These are phyloP conservation scores for Epichloe amarillans DNA, from an alignment of 2,329 filamentous ascomycete species.

Conservation along the genomic window DNA sequence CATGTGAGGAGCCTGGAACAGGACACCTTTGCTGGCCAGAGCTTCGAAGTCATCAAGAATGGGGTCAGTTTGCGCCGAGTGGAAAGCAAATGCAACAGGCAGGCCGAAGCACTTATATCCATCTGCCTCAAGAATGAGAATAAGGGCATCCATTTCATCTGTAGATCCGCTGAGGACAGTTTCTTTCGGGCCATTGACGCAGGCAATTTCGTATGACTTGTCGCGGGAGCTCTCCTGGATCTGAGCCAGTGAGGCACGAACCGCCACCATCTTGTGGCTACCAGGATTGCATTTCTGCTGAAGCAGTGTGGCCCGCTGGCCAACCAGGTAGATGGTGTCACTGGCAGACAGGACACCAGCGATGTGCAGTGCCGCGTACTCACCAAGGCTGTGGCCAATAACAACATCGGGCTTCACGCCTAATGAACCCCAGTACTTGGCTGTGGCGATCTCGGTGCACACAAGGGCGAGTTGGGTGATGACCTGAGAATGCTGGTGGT, in stretches of 20 bases:
- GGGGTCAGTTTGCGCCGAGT: slow-evolving; percentile 23
- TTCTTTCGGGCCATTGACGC: too few relatives aligned
- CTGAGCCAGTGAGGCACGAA: slow-evolving; percentile 13
- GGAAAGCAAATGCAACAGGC: slow-evolving; percentile 18
- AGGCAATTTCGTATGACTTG: too few relatives aligned
- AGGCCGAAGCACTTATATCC: too few relatives aligned
- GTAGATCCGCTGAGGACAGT: too few relatives aligned
- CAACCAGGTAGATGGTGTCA: slow-evolving; percentile 50
- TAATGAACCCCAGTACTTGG: slow-evolving; percentile 25
- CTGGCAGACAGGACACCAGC: slow-evolving; percentile 48
- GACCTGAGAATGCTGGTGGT: slow-evolving; percentile 9
- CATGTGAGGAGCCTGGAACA: slow-evolving; percentile 1
- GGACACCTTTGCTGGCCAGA: slow-evolving; percentile 1
- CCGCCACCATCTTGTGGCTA: slow-evolving; percentile 22
- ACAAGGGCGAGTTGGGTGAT: slow-evolving; percentile 25
- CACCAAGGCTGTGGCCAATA: slow-evolving; percentile 43
- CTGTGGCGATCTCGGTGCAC: slow-evolving; percentile 29
- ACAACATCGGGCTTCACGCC: slow-evolving; percentile 29
- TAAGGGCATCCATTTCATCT: too few relatives aligned
- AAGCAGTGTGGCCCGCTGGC: slow-evolving; percentile 42
- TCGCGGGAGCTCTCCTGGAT: slow-evolving; percentile 17
- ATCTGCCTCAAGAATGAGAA: too few relatives aligned
- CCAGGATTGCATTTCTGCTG: slow-evolving; percentile 35
- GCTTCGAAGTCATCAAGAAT: slow-evolving; percentile 35
- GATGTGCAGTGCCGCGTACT: slow-evolving; percentile 48